Base-by-base conservation (phyloP, 2,329 filamentous ascomycete genomes). In the Colletotrichum caudatum region DNA sequence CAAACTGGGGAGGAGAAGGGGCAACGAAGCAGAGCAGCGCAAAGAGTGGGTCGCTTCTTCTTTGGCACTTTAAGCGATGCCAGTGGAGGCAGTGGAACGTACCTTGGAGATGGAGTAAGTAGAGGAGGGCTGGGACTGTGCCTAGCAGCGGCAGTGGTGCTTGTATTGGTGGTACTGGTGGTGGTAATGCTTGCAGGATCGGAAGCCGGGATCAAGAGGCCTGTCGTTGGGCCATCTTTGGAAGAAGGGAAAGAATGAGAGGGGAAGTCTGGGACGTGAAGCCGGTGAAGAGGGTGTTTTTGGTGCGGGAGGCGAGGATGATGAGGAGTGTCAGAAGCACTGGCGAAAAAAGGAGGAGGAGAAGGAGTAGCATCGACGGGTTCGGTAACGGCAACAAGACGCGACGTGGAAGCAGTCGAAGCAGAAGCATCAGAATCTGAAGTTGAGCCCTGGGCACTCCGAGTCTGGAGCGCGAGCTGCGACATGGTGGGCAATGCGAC, bases 401-500 rank as follows among this genome's bases (percentile, higher is more conserved):
- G 46, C 54, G 62, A 53, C 33, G 53, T 57, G 53, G 57, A 46
- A 51, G 68, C 50, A 51, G 41, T 51, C 58, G 64, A 53, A 61
- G 23, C 64, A 53, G 64, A 66, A 68, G 58, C 69, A 68, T 59
- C 69, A 63, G 76, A 80, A 78, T 71, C 57, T 66, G 67, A 70
- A 66, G 61, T 66, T 77, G 78, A 78, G 79, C 78, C 81, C 77
- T 84, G 80, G 77, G 81, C 81, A 79, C 80, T 80, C 79, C 26
- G 65, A 64, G 69, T 60, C 65, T 82, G 84, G 81, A 82, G 81
- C 79, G 82, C 82, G 82, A 84, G 83, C 81, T 87, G 86, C 81
- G 85, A 86, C 85, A 87, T 87, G 82, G 81, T 84, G 80, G 80
- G 79, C 82, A 81, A 82, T 82, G 81, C 81, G 77, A 77, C 75